Evolutionary conservation across 306 rosid species (phyloP).

Genomic region (Gleditsia sinensis): DNA sequence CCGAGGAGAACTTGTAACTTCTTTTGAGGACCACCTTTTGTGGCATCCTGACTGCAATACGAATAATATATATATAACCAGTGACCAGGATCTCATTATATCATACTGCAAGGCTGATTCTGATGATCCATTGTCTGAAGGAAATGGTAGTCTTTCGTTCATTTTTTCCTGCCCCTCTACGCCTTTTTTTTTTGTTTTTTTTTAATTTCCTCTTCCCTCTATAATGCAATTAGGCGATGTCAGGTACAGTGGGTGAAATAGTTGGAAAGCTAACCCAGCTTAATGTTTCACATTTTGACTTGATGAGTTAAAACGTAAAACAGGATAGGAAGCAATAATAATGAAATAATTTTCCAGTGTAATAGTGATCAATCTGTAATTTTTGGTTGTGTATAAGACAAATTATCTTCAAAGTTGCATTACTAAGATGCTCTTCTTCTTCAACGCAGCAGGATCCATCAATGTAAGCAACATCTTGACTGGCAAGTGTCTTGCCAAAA

Average conservation of each 20-base stretch:
- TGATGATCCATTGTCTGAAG: slow-evolving; percentile 82
- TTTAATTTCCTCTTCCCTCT: background rate
- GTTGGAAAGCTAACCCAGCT: background rate
- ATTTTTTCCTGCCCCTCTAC: background rate
- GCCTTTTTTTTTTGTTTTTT: background rate
- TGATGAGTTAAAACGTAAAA: background rate
- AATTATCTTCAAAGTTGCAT: background rate
- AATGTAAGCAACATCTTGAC: slow-evolving; percentile 91
- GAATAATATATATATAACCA: slow-evolving; percentile 88
- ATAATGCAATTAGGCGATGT: background rate
- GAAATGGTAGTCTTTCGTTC: slow-evolving; percentile 59
- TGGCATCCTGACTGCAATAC: slow-evolving; percentile 99
- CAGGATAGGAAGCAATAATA: background rate
- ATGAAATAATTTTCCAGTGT: background rate
- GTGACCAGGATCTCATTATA: slow-evolving; percentile 96
- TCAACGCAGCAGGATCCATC: slow-evolving; percentile 83
- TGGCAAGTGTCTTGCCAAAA: slow-evolving; percentile 92
- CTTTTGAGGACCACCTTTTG: slow-evolving; percentile 94
- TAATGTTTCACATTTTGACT: slow-evolving; percentile 9
- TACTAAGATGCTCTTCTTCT: slow-evolving; percentile 32
- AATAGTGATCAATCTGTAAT: background rate
- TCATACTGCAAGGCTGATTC: slow-evolving; percentile 99
- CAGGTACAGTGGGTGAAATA: background rate
- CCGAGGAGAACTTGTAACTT: slow-evolving; percentile 94
- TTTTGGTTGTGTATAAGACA: background rate